Conservation (phyloP, 2,329 filamentous ascomycete species). For the Colletotrichum simmondsii region DNA sequence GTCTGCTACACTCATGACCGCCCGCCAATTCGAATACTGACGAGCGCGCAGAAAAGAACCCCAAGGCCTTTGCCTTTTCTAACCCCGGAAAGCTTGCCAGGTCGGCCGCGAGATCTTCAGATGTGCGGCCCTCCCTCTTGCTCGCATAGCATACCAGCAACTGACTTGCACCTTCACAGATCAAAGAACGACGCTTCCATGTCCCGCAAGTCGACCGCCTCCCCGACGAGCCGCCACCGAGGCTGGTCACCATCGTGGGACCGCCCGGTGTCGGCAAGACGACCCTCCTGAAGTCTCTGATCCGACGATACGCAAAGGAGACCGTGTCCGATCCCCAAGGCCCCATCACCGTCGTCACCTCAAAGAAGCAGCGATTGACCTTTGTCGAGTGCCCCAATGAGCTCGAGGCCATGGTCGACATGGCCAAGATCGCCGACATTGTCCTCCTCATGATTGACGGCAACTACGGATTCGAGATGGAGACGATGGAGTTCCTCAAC, state of each 20-base stretch:
- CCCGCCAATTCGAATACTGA: constrained; percentile 35
- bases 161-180: constrained; percentile 55
- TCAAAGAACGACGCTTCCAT: constrained; percentile 96
- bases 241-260: constrained; percentile 93
- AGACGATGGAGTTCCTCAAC: constrained; percentile 99
- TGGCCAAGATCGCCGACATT: constrained; percentile 97
- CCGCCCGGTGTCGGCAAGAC: constrained; percentile 97
- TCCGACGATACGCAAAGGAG: constrained; percentile 95
- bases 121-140: constrained; percentile 58
- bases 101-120: constrained; percentile 77
- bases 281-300: constrained; percentile 92
- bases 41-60: constrained; percentile 72
- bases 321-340: constrained; percentile 89
- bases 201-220: constrained; percentile 96
- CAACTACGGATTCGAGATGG: constrained; percentile 99
- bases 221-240: constrained; percentile 93
- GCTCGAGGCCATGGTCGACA: constrained; percentile 94
- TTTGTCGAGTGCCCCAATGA: constrained; percentile 98
- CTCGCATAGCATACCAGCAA: background rate
- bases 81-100: constrained; percentile 84
- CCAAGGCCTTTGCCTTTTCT: constrained; percentile 89
- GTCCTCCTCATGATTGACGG: constrained; percentile 98
- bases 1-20: constrained; percentile 33
- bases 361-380: constrained; percentile 92
- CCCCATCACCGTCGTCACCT: constrained; percentile 95